These are phyloP conservation scores for Sutorius australiensis DNA, from an alignment of 768 basidiomycete species.

Conservation along the genomic window DNA sequence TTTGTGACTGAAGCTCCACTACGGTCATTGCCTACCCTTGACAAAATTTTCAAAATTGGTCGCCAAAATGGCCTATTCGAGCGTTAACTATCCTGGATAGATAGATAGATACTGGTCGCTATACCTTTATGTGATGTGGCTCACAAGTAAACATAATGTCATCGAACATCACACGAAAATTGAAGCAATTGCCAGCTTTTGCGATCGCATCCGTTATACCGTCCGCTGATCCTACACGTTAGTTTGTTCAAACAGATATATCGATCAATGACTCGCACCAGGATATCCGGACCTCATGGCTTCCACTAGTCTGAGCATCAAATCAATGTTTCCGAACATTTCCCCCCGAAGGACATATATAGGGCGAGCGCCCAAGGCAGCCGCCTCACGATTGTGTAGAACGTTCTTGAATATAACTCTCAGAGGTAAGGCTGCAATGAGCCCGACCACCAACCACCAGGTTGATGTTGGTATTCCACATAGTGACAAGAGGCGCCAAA, in stretches of 20 bases:
- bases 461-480: constrained; percentile 31
- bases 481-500: constrained; percentile 7
- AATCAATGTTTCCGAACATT: constrained; percentile 43
- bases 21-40: constrained; percentile 40
- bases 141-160: constrained; percentile 45
- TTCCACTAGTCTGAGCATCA: constrained; percentile 35
- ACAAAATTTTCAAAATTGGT: constrained; percentile 58
- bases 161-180: constrained; percentile 43
- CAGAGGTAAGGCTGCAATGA: constrained; percentile 34
- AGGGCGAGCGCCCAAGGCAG: constrained; percentile 43
- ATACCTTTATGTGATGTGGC: constrained; percentile 52
- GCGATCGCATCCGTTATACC: constrained; percentile 35
- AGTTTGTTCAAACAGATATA: not conserved
- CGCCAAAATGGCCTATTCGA: constrained; percentile 40
- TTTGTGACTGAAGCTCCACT: not conserved
- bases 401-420: constrained; percentile 28
- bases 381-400: constrained; percentile 35
- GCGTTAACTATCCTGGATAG: not conserved
- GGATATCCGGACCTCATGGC: constrained; percentile 45
- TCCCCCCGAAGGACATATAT: constrained; percentile 38
- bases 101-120: too few species aligned
- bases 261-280: constrained; percentile 33
- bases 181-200: constrained; percentile 41
- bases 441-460: constrained; percentile 35
- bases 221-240: constrained; percentile 35